Percentiles rank a stretch among this genome's conserved stretches.
Conservation (phyloP, 2,329 filamentous ascomycete genomes). For the Escovopsis sp. region DNA sequence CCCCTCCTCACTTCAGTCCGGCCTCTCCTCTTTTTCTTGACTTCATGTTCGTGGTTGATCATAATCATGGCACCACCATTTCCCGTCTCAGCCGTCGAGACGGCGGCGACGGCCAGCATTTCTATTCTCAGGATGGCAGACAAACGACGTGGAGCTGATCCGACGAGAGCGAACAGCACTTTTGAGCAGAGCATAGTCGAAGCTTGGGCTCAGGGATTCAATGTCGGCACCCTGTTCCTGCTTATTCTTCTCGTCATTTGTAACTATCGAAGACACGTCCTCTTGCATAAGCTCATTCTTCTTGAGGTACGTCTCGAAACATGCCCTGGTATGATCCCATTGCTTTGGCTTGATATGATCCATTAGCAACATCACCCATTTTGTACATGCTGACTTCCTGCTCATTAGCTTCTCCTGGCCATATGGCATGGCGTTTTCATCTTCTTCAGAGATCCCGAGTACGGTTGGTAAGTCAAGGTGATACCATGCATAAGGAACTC, state of each 20-base stretch:
- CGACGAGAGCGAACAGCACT: background rate
- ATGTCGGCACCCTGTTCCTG: conserved; percentile 5
- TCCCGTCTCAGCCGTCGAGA: no score
- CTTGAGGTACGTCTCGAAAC: conserved; percentile 5
- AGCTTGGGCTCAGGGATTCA: conserved; percentile 7
- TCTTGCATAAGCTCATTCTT: conserved; percentile 8
- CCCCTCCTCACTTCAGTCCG: no score
- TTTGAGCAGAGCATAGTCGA: conserved; percentile 5
- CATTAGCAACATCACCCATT: background rate
- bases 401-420: conserved; percentile 3
- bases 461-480: conserved; percentile 4
- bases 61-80: no score
- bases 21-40: no score
- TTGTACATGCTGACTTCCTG: background rate
- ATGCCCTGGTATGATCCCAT: background rate
- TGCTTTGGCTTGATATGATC: background rate
- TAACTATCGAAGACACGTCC: conserved; percentile 7
- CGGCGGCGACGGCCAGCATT: no score
- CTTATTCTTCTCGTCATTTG: conserved; percentile 6
- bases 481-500: background rate
- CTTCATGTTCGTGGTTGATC: no score
- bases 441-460: conserved; percentile 4
- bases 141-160: background rate
- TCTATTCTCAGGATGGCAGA: no score
- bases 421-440: conserved; percentile 7